phyloP scores from a whole-genome alignment of 2,329 filamentous ascomycete species.

The Colletotrichum somersetense region DNA sequence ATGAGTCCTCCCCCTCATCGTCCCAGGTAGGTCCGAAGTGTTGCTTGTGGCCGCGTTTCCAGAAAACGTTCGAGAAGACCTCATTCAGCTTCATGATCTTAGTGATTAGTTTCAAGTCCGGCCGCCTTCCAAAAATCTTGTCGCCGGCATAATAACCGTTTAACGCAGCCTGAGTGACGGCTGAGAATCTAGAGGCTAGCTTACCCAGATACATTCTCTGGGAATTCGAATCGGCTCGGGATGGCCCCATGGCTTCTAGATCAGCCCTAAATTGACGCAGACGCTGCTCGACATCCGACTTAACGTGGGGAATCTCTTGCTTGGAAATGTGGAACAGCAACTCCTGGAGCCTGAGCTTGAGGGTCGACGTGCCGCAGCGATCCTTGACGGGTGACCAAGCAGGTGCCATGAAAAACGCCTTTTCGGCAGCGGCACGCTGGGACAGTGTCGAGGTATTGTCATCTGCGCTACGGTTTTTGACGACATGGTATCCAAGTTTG shows the following conservation, averaged over 20 bases:
- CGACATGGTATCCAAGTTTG: conserved; percentile 61
- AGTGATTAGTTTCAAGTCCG: conserved; percentile 53
- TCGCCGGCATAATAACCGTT: conserved; percentile 52
- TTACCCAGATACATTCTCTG: conserved; percentile 54
- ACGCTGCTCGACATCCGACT: conserved; percentile 20
- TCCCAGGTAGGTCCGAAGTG: conserved; percentile 26
- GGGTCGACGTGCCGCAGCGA: conserved; percentile 51
- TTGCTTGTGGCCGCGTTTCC: conserved; percentile 43
- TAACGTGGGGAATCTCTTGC: conserved; percentile 46
- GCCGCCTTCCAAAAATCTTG: conserved; percentile 46
- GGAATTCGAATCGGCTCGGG: conserved; percentile 45
- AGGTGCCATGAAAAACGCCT: conserved; percentile 51
- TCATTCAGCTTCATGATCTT: conserved; percentile 54
- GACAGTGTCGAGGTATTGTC: conserved; percentile 51
- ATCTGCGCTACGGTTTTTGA: conserved; percentile 62
- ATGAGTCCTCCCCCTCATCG: conserved; percentile 36
- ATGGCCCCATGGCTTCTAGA: conserved; percentile 49
- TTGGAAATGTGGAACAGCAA: conserved; percentile 55
- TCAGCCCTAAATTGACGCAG: conserved; percentile 14
- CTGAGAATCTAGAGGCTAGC: conserved; percentile 50
- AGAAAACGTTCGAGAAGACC: conserved; percentile 49
- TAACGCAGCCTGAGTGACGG: conserved; percentile 48
- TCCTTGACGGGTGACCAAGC: conserved; percentile 55
- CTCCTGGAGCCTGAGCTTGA: conserved; percentile 52
- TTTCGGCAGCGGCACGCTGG: conserved; percentile 51